Conservation (phyloP, 148 eudicot species). For the Pharnaceum exiguum region DNA sequence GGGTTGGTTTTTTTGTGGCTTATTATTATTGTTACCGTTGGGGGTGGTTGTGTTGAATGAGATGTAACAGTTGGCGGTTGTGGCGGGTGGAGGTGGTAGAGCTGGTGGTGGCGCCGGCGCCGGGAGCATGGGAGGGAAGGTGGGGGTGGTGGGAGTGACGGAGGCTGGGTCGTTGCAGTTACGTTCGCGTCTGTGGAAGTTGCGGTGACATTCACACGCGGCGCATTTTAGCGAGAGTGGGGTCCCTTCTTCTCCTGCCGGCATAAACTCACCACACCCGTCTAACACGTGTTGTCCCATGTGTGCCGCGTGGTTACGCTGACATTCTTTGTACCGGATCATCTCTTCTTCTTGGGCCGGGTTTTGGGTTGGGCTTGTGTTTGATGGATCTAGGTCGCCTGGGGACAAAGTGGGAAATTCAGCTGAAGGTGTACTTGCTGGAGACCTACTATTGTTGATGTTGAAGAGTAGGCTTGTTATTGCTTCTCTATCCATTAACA, state of each 20-base stretch:
- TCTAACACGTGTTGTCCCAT: conserved; percentile 67
- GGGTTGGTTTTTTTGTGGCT: conserved; percentile 5
- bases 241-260: conserved; percentile 48
- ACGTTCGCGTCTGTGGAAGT: conserved; percentile 60
- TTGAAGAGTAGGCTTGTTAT: too few species aligned
- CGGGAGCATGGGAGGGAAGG: conserved; percentile 13
- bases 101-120: conserved; percentile 4
- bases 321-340: conserved; percentile 56
- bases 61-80: conserved; percentile 15
- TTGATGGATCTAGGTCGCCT: conserved; percentile 19
- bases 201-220: conserved; percentile 90
- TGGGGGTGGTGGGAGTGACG: not conserved
- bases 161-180: conserved; percentile 7
- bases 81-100: conserved; percentile 7
- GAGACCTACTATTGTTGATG: conserved; percentile 12
- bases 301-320: conserved; percentile 69
- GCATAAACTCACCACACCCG: conserved; percentile 95
- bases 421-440: conserved; percentile 1
- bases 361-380: conserved; percentile 6
- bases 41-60: conserved; percentile 19
- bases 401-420: conserved; percentile 16
- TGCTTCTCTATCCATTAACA: too few species aligned
- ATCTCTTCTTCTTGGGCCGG: not conserved
- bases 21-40: conserved; percentile 1
- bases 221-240: conserved; percentile 56